Conservation (phyloP, 192 early-diverging fungal species). For the Coemansia sp. region DNA sequence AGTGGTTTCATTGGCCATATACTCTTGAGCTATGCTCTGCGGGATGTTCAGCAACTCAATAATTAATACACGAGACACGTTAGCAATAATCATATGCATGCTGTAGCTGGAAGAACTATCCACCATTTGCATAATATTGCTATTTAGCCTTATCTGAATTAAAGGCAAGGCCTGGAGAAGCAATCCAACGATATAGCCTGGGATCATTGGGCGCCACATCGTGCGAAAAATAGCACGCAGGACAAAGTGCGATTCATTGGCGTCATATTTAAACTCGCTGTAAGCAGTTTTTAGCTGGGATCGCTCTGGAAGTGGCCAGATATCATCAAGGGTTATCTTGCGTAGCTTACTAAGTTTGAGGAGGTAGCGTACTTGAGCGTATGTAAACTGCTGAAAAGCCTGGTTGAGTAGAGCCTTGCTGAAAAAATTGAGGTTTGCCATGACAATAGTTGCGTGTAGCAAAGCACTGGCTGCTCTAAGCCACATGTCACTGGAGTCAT, state of each 20-base stretch:
- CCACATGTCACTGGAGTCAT: neutral
- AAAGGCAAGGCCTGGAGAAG: conserved; percentile 1
- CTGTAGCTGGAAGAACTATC: conserved; percentile 8
- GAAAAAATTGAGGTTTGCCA: neutral
- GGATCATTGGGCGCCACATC: conserved; percentile 36
- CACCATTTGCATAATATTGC: conserved; percentile 15
- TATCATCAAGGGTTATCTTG: conserved; percentile 18
- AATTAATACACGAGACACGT: neutral
- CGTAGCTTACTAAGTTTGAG: neutral
- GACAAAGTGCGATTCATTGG: conserved; percentile 30
- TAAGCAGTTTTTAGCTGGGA: neutral
- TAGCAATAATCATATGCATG: conserved; percentile 17
- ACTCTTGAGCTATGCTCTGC: neutral
- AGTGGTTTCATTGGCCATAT: neutral
- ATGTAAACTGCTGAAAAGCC: neutral
- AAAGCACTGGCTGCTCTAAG: neutral
- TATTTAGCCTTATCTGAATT: neutral
- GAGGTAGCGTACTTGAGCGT: conserved; percentile 13
- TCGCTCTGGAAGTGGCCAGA: conserved; percentile 6
- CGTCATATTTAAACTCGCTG: conserved; percentile 22
- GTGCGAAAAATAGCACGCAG: conserved; percentile 26
- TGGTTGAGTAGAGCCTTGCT: neutral
- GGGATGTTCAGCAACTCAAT: neutral
- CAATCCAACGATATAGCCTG: conserved; percentile 15
- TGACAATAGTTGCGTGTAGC: neutral